Evolutionary conservation across 768 basidiomycete genomes (phyloP).

Genomic region (Boletus subcaerulescens): DNA sequence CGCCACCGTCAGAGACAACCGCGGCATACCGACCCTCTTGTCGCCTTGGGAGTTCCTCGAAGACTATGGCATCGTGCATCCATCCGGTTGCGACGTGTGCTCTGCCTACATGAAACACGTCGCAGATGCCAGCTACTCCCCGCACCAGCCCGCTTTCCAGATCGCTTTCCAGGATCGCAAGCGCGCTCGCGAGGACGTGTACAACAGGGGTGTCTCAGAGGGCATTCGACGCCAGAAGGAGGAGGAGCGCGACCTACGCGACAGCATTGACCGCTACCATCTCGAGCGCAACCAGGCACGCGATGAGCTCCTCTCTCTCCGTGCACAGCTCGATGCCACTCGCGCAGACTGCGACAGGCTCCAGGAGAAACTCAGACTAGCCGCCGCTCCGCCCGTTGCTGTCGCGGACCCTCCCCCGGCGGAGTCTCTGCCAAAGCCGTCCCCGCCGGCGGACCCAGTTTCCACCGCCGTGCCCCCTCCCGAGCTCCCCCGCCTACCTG

Average conservation of each 20-base stretch:
- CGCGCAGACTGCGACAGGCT: conserved; percentile 34
- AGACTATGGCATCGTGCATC: conserved; percentile 40
- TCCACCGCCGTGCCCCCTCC: not conserved
- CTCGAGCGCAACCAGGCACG: conserved; percentile 36
- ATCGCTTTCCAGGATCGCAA: conserved; percentile 40
- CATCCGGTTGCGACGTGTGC: conserved; percentile 38
- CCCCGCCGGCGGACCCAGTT: conserved; percentile 3
- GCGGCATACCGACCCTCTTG: conserved; percentile 32
- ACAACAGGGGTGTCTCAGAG: conserved; percentile 39
- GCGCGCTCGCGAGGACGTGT: conserved; percentile 37
- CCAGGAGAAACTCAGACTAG: conserved; percentile 20
- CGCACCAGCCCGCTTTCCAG: conserved; percentile 38
- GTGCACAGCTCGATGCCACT: conserved; percentile 33
- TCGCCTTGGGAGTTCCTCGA: conserved; percentile 41
- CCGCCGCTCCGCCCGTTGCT: not conserved
- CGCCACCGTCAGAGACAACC: conserved; percentile 26
- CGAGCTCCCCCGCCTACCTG: conserved; percentile 5
- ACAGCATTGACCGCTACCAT: conserved; percentile 34
- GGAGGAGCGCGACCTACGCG: conserved; percentile 35
- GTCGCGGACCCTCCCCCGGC: not conserved
- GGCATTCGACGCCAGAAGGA: conserved; percentile 41
- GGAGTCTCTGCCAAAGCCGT: conserved; percentile 1
- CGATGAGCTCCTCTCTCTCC: conserved; percentile 31
- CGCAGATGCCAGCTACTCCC: conserved; percentile 38
- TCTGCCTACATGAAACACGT: conserved; percentile 40